Evolutionary conservation across 306 rosid genomes (phyloP).

Genomic region (Lablab purpureus): DNA sequence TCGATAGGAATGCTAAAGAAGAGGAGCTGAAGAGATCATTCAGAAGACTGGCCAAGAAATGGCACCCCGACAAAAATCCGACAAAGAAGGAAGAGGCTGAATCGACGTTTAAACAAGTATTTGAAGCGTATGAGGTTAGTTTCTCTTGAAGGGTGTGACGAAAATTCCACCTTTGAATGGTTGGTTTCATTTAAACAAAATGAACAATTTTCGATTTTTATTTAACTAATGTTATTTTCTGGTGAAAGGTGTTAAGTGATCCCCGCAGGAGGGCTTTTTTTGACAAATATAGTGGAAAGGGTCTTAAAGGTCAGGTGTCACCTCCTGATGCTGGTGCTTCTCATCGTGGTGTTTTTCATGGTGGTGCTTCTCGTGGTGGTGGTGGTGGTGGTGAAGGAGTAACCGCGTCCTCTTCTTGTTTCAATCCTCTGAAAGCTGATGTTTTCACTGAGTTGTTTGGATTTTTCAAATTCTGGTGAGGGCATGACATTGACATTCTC

Average conservation of each 20-base stretch:
- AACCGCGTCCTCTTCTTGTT: constrained; percentile 47
- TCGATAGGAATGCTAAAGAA: constrained; percentile 61
- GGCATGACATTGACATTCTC: constrained; percentile 56
- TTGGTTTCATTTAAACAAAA: not conserved
- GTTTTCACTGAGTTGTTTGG: constrained; percentile 55
- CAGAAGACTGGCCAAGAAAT: constrained; percentile 73
- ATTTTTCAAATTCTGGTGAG: constrained; percentile 46
- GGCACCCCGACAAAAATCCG: constrained; percentile 78
- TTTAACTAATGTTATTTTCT: constrained; percentile 11
- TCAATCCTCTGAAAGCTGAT: constrained; percentile 44
- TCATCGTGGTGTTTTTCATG: too few relatives aligned
- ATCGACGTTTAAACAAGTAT: constrained; percentile 68
- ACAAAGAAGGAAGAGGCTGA: constrained; percentile 65
- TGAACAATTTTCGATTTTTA: not conserved
- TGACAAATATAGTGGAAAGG: constrained; percentile 73
- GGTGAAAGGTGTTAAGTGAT: constrained; percentile 68
- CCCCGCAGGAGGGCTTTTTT: constrained; percentile 64
- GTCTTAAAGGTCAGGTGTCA: constrained; percentile 65
- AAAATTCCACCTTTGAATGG: not conserved
- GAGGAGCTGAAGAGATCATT: constrained; percentile 70
- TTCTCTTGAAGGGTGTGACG: not conserved
- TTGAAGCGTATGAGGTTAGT: constrained; percentile 69
- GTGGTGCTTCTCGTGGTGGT: too few relatives aligned
- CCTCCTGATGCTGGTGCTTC: constrained; percentile 37
- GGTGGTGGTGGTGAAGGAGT: too few relatives aligned